Conservation (phyloP, 1,139 yeast genomes). For the Suhomyces maxii region DNA sequence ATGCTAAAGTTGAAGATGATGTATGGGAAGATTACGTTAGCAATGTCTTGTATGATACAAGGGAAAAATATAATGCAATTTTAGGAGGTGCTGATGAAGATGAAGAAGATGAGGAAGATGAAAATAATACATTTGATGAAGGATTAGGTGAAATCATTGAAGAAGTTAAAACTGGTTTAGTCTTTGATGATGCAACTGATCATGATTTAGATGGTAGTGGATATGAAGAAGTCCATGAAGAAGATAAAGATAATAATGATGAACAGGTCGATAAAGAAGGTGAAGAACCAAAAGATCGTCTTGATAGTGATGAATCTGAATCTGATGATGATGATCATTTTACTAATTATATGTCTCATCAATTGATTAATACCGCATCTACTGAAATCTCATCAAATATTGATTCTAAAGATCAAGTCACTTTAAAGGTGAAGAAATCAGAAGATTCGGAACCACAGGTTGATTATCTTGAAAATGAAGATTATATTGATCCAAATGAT, state of each 20-base stretch:
- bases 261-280: constrained; percentile 32
- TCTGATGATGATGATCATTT: constrained; percentile 46
- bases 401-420: constrained; percentile 20
- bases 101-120: constrained; percentile 38
- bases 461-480: constrained; percentile 44
- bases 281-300: constrained; percentile 19
- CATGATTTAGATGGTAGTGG: constrained; percentile 30
- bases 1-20: constrained; percentile 56
- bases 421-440: background rate
- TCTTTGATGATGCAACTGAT: constrained; percentile 37
- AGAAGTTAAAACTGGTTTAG: constrained; percentile 37
- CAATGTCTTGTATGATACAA: constrained; percentile 78
- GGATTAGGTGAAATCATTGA: constrained; percentile 50
- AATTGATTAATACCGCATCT: constrained; percentile 63
- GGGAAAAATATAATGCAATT: constrained; percentile 94
- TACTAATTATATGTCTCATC: constrained; percentile 82
- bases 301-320: constrained; percentile 24
- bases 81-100: constrained; percentile 69
- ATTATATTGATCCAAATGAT: constrained; percentile 77
- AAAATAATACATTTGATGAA: constrained; percentile 49
- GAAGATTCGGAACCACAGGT: background rate
- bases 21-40: constrained; percentile 86
- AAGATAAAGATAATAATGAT: constrained; percentile 28
- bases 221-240: constrained; percentile 20
- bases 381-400: constrained; percentile 48